Evolutionary conservation across 2,329 filamentous ascomycete genomes (phyloP).

Genomic region (Alternaria sp.): DNA sequence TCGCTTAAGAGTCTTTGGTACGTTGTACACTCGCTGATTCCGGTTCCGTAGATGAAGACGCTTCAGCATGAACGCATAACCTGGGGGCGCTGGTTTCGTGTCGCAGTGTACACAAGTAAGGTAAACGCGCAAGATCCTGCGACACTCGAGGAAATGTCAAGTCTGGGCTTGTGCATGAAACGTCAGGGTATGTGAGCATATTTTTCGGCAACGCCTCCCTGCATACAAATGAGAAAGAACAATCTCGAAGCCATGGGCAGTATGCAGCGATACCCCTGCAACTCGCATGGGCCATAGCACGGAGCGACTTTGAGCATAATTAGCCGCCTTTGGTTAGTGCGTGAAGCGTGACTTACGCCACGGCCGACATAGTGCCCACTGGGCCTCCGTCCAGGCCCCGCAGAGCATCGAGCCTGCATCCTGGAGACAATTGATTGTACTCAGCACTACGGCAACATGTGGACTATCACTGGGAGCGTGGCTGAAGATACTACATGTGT

Average conservation of each 20-base stretch:
- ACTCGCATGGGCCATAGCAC: slow-evolving; percentile 14
- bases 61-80: slow-evolving; percentile 44
- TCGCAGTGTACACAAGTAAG: slow-evolving; percentile 26
- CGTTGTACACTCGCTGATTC: slow-evolving; percentile 28
- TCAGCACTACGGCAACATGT: slow-evolving; percentile 26
- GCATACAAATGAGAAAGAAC: slow-evolving; percentile 5
- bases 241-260: slow-evolving; percentile 15
- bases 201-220: slow-evolving; percentile 8
- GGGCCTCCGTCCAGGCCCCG: slow-evolving; percentile 19
- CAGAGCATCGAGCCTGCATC: slow-evolving; percentile 22
- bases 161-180: slow-evolving; percentile 45
- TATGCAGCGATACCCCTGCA: slow-evolving; percentile 19
- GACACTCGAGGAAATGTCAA: slow-evolving; percentile 45
- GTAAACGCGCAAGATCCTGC: slow-evolving; percentile 43
- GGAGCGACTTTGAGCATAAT: slow-evolving; percentile 44
- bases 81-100: slow-evolving; percentile 18
- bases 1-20: slow-evolving; percentile 33
- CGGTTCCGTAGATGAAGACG: slow-evolving; percentile 14
- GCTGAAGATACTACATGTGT: slow-evolving; percentile 18
- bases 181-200: slow-evolving; percentile 30
- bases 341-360: slow-evolving; percentile 29
- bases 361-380: slow-evolving; percentile 15
- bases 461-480: slow-evolving; percentile 22
- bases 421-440: slow-evolving; percentile 11
- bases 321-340: slow-evolving; percentile 34